phyloP scores from a whole-genome alignment of 2,329 filamentous ascomycete genomes.

The Dothideomycetes sp. region DNA sequence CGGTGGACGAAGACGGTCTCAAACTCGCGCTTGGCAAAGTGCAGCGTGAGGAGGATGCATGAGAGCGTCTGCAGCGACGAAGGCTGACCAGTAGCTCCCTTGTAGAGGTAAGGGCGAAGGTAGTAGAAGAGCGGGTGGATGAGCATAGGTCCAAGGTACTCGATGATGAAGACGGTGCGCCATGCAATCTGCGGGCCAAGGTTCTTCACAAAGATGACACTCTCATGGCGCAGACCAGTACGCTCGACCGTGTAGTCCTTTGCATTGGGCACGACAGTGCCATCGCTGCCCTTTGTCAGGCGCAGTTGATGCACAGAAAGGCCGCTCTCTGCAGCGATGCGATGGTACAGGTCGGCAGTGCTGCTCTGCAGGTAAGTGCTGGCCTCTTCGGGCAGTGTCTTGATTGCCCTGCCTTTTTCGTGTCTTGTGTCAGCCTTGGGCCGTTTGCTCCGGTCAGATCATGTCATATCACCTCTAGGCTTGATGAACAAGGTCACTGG shows the following conservation, averaged over 20 bases:
- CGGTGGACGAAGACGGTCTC: conserved; percentile 93
- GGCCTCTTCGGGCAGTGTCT: conserved; percentile 49
- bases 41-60: conserved; percentile 63
- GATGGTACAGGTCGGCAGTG: conserved; percentile 47
- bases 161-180: conserved; percentile 89
- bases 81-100: conserved; percentile 35
- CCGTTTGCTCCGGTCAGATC: not conserved
- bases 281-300: conserved; percentile 57
- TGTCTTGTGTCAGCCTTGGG: conserved; percentile 3
- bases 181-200: conserved; percentile 88
- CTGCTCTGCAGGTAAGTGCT: conserved; percentile 43
- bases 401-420: conserved; percentile 51
- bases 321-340: conserved; percentile 45
- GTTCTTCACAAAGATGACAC: conserved; percentile 77
- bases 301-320: conserved; percentile 52
- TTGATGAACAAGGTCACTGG: conserved; percentile 36
- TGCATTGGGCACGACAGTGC: conserved; percentile 47
- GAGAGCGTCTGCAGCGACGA: conserved; percentile 64
- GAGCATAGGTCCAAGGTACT: conserved; percentile 85
- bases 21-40: conserved; percentile 91
- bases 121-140: conserved; percentile 69
- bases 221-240: conserved; percentile 49
- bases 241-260: conserved; percentile 43
- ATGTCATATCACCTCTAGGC: conserved; percentile 32
- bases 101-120: conserved; percentile 65